Evolutionary conservation across 495 filamentous ascomycete species (phyloP).

Genomic region (Tetracladium setigerum): DNA sequence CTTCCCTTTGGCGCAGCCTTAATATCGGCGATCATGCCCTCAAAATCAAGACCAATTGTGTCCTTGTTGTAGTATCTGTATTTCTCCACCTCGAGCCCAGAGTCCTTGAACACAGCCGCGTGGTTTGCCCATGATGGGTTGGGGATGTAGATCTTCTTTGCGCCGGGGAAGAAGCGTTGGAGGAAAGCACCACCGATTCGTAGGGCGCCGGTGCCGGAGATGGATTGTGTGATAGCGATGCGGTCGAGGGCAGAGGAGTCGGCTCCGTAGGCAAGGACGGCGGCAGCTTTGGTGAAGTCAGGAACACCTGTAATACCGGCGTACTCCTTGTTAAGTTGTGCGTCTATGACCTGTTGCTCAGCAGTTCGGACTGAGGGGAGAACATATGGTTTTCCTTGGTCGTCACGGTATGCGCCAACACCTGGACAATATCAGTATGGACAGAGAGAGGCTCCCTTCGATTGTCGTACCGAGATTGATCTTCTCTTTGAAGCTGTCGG

Average conservation of each 20-base stretch:
- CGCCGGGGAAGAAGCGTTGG: slow-evolving; percentile 76
- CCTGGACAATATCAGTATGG: slow-evolving; percentile 32
- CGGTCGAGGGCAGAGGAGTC: slow-evolving; percentile 70
- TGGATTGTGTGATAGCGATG: slow-evolving; percentile 91
- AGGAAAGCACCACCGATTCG: slow-evolving; percentile 93
- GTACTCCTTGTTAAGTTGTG: slow-evolving; percentile 89
- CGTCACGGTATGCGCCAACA: slow-evolving; percentile 82
- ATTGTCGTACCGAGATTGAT: slow-evolving; percentile 78
- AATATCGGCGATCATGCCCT: slow-evolving; percentile 86
- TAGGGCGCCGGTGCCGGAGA: slow-evolving; percentile 94
- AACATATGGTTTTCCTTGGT: slow-evolving; percentile 94
- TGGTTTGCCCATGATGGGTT: slow-evolving; percentile 98
- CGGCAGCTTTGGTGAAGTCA: slow-evolving; percentile 86
- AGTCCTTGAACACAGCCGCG: slow-evolving; percentile 90
- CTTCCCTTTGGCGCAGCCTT: slow-evolving; percentile 79
- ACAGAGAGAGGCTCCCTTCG: slow-evolving; percentile 18
- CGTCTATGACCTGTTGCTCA: slow-evolving; percentile 76
- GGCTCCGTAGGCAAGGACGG: slow-evolving; percentile 80
- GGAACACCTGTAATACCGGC: slow-evolving; percentile 94
- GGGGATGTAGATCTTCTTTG: slow-evolving; percentile 93
- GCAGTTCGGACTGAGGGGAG: slow-evolving; percentile 87
- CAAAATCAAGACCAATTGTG: slow-evolving; percentile 95
- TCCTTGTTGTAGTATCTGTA: slow-evolving; percentile 99
- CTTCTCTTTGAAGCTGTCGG: slow-evolving; percentile 83
- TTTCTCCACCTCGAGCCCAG: slow-evolving; percentile 79